Evolutionary conservation across 495 filamentous ascomycete species (phyloP), one percentile per base, ranked within the genome.

Genomic region (Glutinoglossum americanum): DNA sequence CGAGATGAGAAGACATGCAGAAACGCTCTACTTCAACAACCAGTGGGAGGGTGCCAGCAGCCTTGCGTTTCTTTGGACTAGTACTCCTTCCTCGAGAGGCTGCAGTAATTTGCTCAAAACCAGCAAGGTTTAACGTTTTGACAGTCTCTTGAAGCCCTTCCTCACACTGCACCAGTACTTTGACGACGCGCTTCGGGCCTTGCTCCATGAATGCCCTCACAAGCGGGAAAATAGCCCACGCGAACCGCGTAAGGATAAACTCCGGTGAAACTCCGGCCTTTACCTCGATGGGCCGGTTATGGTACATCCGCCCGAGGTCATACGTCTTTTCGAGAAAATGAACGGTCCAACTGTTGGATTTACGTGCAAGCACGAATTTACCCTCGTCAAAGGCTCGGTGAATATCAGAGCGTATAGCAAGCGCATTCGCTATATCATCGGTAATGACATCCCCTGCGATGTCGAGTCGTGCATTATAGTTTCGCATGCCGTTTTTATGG

Each of bases 191-290:
- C 15, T 41, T 15, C 15, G 8, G 8, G 3, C 37, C 37, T 2
- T 11, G 8, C 37, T 11, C 15, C 15, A 41, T 11, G 15, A 41
- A 41, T 41, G 15, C 37, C 37, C 13, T 11, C 15, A 41, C 10
- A 11, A 11, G 15, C 10, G 61, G 60, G 47, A 61, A 62, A 11
- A 63, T 62, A n/a, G 61, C 26, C 61, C 61, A 63, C 27, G 61
- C 61, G 41, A 63, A 59, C 32, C 61, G 27, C 7, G 23, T 47
- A 7, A 56, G 30, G 3, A 63, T 11, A 35, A 58, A 56, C 10
- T 49, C 44, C 10, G 49, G 25, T 15, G 30, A 19, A 3, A 61
- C 51, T 21, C 10, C 21, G 3, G 15, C 6, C 5, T 4, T 44
- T 3, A 49, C 3, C 6, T 51, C 6, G 1, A 59, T n/a, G 3